These are phyloP conservation scores for Anaeramoeba flamelloides DNA, from an alignment of 78 protist genomes.

Conservation along the genomic window DNA sequence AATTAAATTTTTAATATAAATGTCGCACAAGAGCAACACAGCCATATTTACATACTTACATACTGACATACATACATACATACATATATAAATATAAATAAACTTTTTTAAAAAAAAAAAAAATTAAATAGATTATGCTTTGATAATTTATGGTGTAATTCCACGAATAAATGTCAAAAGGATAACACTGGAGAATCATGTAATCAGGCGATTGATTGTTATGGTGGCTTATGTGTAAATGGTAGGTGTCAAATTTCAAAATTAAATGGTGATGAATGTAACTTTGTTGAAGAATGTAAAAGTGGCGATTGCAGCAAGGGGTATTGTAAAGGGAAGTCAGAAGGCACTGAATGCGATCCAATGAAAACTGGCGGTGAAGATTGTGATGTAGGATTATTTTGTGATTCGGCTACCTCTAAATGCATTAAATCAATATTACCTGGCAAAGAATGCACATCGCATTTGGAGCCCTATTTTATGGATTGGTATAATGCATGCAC, in stretches of 20 bases:
- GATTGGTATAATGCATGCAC: not conserved
- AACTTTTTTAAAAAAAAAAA: too few species aligned
- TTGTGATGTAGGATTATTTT: not conserved
- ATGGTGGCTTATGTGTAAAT: not conserved
- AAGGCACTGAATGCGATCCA: not conserved
- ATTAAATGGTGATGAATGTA: not conserved
- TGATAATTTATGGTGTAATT: not conserved
- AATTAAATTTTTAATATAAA: too few species aligned
- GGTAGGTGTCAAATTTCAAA: not conserved
- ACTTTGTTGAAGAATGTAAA: not conserved
- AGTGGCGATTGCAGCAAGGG: not conserved
- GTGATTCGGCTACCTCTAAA: not conserved
- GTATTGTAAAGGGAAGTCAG: not conserved
- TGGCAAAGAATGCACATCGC: not conserved
- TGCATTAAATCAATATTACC: not conserved
- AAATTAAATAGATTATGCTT: not conserved
- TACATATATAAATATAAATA: too few species aligned
- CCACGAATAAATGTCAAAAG: not conserved
- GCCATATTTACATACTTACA: too few species aligned
- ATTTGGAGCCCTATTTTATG: not conserved
- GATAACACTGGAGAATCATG: not conserved
- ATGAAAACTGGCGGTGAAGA: not conserved
- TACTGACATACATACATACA: too few species aligned
- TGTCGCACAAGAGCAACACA: too few species aligned
- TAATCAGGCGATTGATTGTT: not conserved